Evolutionary conservation across 2,329 filamentous ascomycete genomes (phyloP), one percentile per base, ranked within the genome.

Genomic region (Fusarium sp.): DNA sequence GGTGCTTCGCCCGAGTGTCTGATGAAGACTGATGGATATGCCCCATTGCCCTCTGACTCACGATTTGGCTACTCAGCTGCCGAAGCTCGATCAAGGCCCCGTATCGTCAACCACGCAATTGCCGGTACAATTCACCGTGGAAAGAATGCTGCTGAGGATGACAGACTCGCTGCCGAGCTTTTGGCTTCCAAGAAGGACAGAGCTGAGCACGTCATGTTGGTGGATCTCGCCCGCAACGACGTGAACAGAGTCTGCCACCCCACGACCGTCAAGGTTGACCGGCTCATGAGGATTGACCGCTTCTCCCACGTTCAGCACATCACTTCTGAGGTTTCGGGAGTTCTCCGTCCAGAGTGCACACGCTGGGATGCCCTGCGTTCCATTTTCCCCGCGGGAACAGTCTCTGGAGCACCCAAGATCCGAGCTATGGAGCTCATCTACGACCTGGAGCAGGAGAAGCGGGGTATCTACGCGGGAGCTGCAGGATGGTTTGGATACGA

Each of bases 251-350:
- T 99, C 28, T 97, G 94, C 82, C 95, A 98, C 83, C 96, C 96
- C 24, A 87, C 92, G 42, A 94, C 94, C 34, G 98, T 96, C 36
- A 91, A 94, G 70, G 96, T 98, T 32, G 96, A 99, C 86, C 90
- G 94, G 60, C 86, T 98, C 72, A 98, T 98, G 96, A 93, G 94
- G 6, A 94, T 97, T 18, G 93, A 97, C 83, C 92, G 93, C 79
- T 99, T 99, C 86, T 96, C 93, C 68, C 96, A 99, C 83, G 96
- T 99, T 34, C 96, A 98, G 87, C 96, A 99, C 83, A 89, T 99
- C 24, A 95, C 98, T 9, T 98, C 94, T 3, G 95, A 99, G 83
- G 96, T 99, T 1, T 98, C 94, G 4, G 96, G 96, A 50, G 89
- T 96, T n/a, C 85, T 98, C 75, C 89, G 96, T 51, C 87, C 89